Conservation (phyloP, 441 rosid species). For the Populus hybrid region DNA sequence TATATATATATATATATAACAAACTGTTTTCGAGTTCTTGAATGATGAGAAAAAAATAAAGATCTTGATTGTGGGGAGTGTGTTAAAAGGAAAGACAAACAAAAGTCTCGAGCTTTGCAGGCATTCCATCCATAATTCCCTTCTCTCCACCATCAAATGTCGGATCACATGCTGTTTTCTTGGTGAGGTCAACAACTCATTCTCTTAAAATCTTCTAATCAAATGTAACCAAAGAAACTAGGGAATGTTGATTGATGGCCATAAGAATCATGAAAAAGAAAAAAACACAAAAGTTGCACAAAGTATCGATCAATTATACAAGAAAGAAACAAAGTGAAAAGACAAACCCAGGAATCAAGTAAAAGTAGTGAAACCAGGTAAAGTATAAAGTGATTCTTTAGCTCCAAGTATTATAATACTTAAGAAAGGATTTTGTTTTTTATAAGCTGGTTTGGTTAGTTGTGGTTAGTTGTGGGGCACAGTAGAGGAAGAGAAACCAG, state of each 20-base stretch:
- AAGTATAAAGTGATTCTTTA: slow-evolving; percentile 19
- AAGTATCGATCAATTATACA: not conserved
- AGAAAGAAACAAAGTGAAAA: slow-evolving; percentile 3
- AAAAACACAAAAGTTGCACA: not conserved
- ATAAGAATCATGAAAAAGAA: not conserved
- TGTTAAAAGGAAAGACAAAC: slow-evolving; percentile 30
- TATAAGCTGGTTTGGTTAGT: slow-evolving; percentile 5
- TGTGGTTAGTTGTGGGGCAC: slow-evolving; percentile 12
- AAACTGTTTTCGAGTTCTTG: not conserved
- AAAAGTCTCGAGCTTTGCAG: slow-evolving; percentile 39
- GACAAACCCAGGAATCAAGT: slow-evolving; percentile 40
- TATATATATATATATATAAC: too few species aligned
- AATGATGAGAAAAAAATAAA: not conserved
- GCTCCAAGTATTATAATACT: slow-evolving; percentile 3
- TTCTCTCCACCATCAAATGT: slow-evolving; percentile 46
- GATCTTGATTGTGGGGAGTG: slow-evolving; percentile 23
- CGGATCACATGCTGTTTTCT: slow-evolving; percentile 36
- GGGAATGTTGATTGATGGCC: not conserved
- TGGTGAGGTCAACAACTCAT: slow-evolving; percentile 25
- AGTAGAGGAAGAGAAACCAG: slow-evolving; percentile 3
- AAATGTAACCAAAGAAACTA: not conserved
- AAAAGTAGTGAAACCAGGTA: slow-evolving; percentile 30
- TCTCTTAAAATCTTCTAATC: slow-evolving; percentile 8
- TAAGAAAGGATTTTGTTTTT: not conserved
- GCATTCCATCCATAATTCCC: slow-evolving; percentile 32